Percentiles rank a stretch among this genome's conserved stretches.
Evolutionary conservation across 106 monocot species (phyloP).

Genomic region (Acanthochlamys bracteata): DNA sequence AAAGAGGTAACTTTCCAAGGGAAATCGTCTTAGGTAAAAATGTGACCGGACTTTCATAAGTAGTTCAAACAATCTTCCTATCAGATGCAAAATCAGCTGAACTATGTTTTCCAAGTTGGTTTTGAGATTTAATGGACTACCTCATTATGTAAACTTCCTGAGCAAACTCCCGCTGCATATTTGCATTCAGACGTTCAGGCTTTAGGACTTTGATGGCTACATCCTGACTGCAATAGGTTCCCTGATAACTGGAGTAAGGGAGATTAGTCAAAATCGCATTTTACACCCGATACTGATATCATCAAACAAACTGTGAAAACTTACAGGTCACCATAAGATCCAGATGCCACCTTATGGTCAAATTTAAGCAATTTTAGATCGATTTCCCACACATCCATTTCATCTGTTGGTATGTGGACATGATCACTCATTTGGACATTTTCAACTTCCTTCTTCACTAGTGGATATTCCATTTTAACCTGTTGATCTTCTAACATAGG

Average conservation of each 20-base stretch:
- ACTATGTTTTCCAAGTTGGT: background rate
- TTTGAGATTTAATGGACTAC: slow-evolving; percentile 18
- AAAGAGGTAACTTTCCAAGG: background rate
- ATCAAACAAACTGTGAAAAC: slow-evolving; percentile 9
- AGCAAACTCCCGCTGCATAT: slow-evolving; percentile 83
- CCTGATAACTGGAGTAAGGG: slow-evolving; percentile 51
- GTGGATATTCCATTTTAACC: background rate
- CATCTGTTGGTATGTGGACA: slow-evolving; percentile 62
- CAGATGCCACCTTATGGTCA: slow-evolving; percentile 60
- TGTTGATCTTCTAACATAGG: slow-evolving; percentile 6
- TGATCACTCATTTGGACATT: slow-evolving; percentile 16
- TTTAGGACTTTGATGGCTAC: slow-evolving; percentile 94
- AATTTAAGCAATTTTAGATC: slow-evolving; percentile 51
- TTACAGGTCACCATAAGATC: slow-evolving; percentile 67
- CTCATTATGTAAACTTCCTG: slow-evolving; percentile 99
- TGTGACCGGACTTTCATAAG: too few relatives aligned
- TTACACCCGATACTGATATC: background rate
- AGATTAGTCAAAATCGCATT: background rate
- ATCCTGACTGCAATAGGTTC: slow-evolving; percentile 81
- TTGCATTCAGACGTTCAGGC: slow-evolving; percentile 48
- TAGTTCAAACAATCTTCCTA: too few relatives aligned
- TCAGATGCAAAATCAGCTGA: too few relatives aligned
- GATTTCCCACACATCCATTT: slow-evolving; percentile 69
- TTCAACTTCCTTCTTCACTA: slow-evolving; percentile 10
- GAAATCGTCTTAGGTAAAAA: background rate